Evolutionary conservation across 1,139 yeast species (phyloP), one percentile per base, ranked within the genome.

Genomic region (Fermentozyma sake): DNA sequence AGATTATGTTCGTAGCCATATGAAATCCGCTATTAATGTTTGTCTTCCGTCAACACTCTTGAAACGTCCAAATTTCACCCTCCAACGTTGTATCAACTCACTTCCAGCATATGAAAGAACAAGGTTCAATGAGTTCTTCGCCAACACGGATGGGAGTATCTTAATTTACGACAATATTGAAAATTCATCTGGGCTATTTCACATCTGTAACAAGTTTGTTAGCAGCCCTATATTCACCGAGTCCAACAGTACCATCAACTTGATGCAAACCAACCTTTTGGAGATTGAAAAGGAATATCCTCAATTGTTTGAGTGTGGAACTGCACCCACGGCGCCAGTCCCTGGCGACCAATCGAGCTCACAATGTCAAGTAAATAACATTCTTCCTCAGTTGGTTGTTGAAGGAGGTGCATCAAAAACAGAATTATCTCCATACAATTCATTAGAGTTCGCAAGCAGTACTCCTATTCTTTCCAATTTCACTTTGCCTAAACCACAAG

Each of bases 41-140:
- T 80, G 89, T 45, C 59, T 84, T 14, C 95, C 95, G 2, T 76
- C 91, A 12, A 84, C 95, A 1, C 61, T 85, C 26, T 57, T 85
- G 38, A 80, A 80, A 47, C 68, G 95, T 37, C 64, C 73, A 20
- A 76, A 73, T 33, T 83, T 79, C 45, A 71, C 72, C 11, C 58
- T 83, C 29, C 39, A 59, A 31, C 55, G 79, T 39, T 70, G 81
- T 37, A 55, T 76, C 23, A 77, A 74, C 32, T 74, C 83, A 19
- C 65, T 79, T 50, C 72, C 77, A 42, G 44, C 27, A 26, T 60
- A 46, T 26, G 78, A 72, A 30, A 61, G 60, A 39, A 26, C 31
- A 4, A 40, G 52, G 19, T 50, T 63, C 34, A 31, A 50, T 24
- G 36, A 44, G 9, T 37, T 39, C 16, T 41, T 42, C 23, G 23